Evolutionary conservation across 768 basidiomycete genomes (phyloP).

Genomic region (Naematelia encephala): DNA sequence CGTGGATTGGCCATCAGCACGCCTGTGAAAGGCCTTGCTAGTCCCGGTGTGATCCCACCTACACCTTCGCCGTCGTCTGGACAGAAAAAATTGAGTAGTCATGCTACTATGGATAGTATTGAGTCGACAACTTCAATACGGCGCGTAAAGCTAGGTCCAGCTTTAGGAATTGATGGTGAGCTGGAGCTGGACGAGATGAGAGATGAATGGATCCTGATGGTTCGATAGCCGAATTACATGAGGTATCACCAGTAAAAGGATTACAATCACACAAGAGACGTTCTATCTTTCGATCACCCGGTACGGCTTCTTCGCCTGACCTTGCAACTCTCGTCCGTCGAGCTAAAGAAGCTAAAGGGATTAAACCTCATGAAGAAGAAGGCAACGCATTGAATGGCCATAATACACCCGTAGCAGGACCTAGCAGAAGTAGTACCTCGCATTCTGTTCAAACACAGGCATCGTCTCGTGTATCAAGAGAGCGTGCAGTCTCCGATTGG

Average conservation of each 20-base stretch:
- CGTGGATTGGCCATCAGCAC: background rate
- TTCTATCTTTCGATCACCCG: constrained; percentile 80
- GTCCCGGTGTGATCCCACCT: constrained; percentile 28
- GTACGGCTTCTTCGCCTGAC: constrained; percentile 88
- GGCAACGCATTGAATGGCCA: background rate
- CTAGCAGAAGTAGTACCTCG: background rate
- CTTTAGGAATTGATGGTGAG: constrained; percentile 22
- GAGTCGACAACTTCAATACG: constrained; percentile 1
- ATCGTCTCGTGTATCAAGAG: background rate
- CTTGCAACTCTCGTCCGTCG: constrained; percentile 80
- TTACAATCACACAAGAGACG: constrained; percentile 59
- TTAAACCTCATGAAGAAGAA: background rate
- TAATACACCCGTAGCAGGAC: constrained; percentile 7
- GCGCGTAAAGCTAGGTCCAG: constrained; percentile 9
- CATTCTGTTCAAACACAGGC: background rate
- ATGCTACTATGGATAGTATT: constrained; percentile 1
- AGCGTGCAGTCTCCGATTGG: constrained; percentile 2
- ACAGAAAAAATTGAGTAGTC: constrained; percentile 1
- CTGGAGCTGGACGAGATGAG: background rate
- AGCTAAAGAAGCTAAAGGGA: constrained; percentile 59
- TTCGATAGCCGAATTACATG: constrained; percentile 23
- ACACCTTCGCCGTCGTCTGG: constrained; percentile 18
- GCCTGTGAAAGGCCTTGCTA: constrained; percentile 4
- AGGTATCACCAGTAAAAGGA: constrained; percentile 7
- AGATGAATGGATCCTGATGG: background rate